phyloP scores from a whole-genome alignment of 441 rosid genomes.

The Aquilaria agallochum region DNA sequence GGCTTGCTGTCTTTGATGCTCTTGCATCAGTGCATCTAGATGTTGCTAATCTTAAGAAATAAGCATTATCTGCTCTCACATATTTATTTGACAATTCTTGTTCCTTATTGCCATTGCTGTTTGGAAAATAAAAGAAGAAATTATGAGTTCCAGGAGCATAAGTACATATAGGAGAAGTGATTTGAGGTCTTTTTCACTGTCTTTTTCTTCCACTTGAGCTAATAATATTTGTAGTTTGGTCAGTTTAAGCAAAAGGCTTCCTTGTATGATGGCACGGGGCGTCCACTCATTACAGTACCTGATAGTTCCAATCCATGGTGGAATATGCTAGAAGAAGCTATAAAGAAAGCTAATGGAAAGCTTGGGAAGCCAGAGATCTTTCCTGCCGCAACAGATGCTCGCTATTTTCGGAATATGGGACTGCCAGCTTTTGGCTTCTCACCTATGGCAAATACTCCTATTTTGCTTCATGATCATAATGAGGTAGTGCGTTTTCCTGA shows the following conservation, averaged over 20 bases:
- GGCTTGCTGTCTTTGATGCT: too few relatives aligned
- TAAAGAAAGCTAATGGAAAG: slow-evolving; percentile 65
- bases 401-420: slow-evolving; percentile 60
- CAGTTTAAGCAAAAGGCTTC: slow-evolving; percentile 79
- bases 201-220: slow-evolving; percentile 11
- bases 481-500: slow-evolving; percentile 42
- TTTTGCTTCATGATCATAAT: slow-evolving; percentile 88
- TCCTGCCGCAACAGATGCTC: slow-evolving; percentile 89
- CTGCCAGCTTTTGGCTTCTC: slow-evolving; percentile 89
- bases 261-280: slow-evolving; percentile 33
- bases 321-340: slow-evolving; percentile 71
- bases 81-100: too few relatives aligned
- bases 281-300: slow-evolving; percentile 48
- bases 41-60: too few relatives aligned
- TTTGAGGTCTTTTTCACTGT: not conserved
- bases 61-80: too few relatives aligned
- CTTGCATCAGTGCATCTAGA: too few relatives aligned
- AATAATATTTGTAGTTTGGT: slow-evolving; percentile 30
- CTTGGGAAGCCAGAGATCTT: slow-evolving; percentile 76
- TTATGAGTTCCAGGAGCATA: too few relatives aligned
- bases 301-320: slow-evolving; percentile 89
- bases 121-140: too few relatives aligned
- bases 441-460: slow-evolving; percentile 89
- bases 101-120: too few relatives aligned
- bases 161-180: too few relatives aligned